Base-by-base conservation (phyloP, 179 eudicot genomes). In the Beta lomatogona region DNA sequence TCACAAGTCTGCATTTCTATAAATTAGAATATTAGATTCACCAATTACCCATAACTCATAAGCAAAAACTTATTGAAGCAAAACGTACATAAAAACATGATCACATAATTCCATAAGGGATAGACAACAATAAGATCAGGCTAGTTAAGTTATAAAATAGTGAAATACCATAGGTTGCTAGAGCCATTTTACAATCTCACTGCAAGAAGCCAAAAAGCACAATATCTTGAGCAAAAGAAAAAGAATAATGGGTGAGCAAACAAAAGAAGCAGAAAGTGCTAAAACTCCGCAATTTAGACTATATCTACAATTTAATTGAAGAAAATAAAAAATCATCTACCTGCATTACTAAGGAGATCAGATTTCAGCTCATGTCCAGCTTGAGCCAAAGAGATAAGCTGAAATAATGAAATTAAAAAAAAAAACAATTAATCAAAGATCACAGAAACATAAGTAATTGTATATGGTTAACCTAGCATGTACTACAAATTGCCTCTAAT, bases 351-450 rank as follows among this genome's bases (percentile, higher is more conserved):
- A 13, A 94, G 89, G 78, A 92, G 82, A 81, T 90, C 93, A 16
- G 88, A 81, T 55, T 85, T 88, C 57, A 94, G 70, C 82, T 91
- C 92, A 81, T 84, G 83, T 78, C 99, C 99, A 46, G 86, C 92
- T 94, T 94, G 97, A 75, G 95, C 99, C 67, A 92, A 79, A 53
- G 98, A 88, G 54, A 95, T 84, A 83, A 96, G 79, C 98, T 94
- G 84, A 6, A 28, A 72, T 3, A 12, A 21, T 54, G 44, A 71
- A 5, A 80, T 4, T 13, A 15, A 79, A 36, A 1, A 31, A n/a
- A 31, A 36, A 22, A 71, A 19, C 41, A 79, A 11, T 53, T 71
- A 64, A 41, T 50, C 13, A 59, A 75, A 68, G 63, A 73, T 45
- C 53, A 64, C 12, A 22, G n/a, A 55, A 79, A 11, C 21, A 65